Conservation (phyloP, 345 rosid genomes). For the Geranium rotundifolium region DNA sequence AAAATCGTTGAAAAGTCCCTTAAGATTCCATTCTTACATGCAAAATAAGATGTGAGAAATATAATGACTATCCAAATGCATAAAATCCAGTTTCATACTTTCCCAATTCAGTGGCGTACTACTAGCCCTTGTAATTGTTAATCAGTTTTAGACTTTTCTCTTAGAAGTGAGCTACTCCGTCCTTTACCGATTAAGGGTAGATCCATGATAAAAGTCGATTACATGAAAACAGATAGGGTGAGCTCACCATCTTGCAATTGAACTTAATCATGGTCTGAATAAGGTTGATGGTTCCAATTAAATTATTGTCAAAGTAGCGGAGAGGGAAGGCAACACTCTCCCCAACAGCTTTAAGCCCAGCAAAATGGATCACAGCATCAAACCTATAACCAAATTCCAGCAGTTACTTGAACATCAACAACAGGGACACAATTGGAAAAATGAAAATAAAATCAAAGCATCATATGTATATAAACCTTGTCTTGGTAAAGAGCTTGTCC, state of each 20-base stretch:
- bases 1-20: no score
- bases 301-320: slow-evolving; percentile 69
- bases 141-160: no score
- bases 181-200: no score
- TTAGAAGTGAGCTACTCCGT: no score
- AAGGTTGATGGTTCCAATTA: slow-evolving; percentile 66
- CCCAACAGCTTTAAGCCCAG: slow-evolving; percentile 88
- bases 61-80: no score
- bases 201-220: no score
- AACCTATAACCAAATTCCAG: slow-evolving; percentile 25
- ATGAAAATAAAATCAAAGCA: neutral
- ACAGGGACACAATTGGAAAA: neutral
- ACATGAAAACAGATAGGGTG: no score
- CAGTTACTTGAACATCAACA: neutral
- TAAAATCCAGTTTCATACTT: no score
- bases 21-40: no score
- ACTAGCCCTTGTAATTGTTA: no score
- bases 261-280: slow-evolving; percentile 65
- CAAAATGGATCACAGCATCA: slow-evolving; percentile 94
- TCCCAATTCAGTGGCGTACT: no score
- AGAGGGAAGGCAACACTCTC: slow-evolving; percentile 77
- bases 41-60: no score
- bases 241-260: slow-evolving; percentile 51
- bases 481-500: slow-evolving; percentile 65
- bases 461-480: slow-evolving; percentile 25